These are phyloP conservation scores for Fremontodendron californicum DNA, from an alignment of 345 rosid species.

Conservation along the genomic window DNA sequence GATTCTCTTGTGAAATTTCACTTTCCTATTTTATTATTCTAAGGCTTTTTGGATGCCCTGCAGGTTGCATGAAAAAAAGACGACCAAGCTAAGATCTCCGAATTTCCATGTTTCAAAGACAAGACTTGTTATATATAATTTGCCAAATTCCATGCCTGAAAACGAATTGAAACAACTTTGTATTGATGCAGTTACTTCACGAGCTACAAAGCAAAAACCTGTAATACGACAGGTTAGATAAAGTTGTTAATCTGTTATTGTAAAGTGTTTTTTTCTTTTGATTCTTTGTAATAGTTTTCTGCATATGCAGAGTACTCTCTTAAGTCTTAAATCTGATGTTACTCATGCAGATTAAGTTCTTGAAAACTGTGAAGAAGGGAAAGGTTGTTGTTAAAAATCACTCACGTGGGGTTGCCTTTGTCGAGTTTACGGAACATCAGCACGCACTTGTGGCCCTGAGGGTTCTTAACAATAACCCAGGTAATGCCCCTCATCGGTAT, in stretches of 20 bases:
- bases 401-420: slow-evolving; percentile 87
- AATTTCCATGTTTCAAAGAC: slow-evolving; percentile 88
- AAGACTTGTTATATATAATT: slow-evolving; percentile 73
- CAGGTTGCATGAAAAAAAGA: slow-evolving; percentile 87
- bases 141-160: slow-evolving; percentile 77
- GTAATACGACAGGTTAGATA: slow-evolving; percentile 68
- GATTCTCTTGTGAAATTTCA: slow-evolving; percentile 7
- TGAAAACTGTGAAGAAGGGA: slow-evolving; percentile 63
- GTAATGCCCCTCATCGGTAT: not conserved
- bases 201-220: slow-evolving; percentile 91
- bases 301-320: not conserved
- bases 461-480: slow-evolving; percentile 88
- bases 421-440: slow-evolving; percentile 75
- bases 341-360: slow-evolving; percentile 62
- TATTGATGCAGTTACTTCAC: slow-evolving; percentile 69
- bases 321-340: not conserved
- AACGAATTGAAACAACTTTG: slow-evolving; percentile 62
- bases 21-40: not conserved
- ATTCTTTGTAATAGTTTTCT: not conserved
- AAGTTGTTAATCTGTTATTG: not conserved
- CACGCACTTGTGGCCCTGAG: slow-evolving; percentile 92
- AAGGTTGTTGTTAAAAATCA: slow-evolving; percentile 55
- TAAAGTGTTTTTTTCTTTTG: not conserved
- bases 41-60: slow-evolving; percentile 14
- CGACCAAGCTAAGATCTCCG: slow-evolving; percentile 81